phyloP scores from a whole-genome alignment of 73 alveolate species.

The Tetrahymena borealis region DNA sequence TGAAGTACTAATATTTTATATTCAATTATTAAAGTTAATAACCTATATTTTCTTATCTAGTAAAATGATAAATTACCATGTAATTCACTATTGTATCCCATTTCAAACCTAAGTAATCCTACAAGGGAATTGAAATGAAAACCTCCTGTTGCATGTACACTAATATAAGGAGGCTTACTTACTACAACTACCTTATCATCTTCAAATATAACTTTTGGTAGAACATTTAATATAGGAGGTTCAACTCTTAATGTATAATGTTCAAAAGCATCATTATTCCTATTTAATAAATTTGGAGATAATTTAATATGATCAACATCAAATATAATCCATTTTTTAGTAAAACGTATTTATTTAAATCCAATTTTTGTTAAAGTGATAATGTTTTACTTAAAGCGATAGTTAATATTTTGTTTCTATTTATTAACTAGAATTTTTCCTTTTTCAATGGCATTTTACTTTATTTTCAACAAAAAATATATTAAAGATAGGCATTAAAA shows the following conservation, averaged over 20 bases:
- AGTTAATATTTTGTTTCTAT: conserved; percentile 41
- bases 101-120: conserved; percentile 74
- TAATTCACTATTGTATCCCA: conserved; percentile 55
- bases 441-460: conserved; percentile 60
- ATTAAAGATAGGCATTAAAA: not conserved
- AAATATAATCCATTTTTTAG: too few species aligned
- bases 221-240: conserved; percentile 64
- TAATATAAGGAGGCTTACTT: conserved; percentile 95
- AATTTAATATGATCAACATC: too few species aligned
- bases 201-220: conserved; percentile 63
- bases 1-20: conserved; percentile 46
- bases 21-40: not conserved
- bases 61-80: too few species aligned
- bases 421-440: conserved; percentile 85
- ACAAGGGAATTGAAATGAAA: conserved; percentile 82
- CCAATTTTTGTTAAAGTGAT: not conserved
- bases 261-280: conserved; percentile 68
- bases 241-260: conserved; percentile 82
- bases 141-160: conserved; percentile 96
- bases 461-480: not conserved
- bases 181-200: conserved; percentile 77
- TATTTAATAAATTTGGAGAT: conserved; percentile 35
- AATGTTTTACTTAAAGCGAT: not conserved
- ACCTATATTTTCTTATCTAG: not conserved
- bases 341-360: too few species aligned